Base-by-base conservation (phyloP, 805 yeast species). In the Candida ovalis region DNA sequence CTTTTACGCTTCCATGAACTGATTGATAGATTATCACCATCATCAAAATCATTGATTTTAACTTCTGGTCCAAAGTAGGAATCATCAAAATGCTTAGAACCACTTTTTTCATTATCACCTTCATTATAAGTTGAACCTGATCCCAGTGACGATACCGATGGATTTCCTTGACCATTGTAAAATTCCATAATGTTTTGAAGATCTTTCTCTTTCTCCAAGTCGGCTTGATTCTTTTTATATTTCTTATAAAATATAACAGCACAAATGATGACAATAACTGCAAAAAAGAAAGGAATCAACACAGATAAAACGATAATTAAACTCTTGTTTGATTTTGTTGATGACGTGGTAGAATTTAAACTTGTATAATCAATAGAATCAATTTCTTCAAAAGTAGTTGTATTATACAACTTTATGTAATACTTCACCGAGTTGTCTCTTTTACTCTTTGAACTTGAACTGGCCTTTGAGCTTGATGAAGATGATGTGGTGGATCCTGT, bases 1-100 rank as follows among this genome's bases (percentile, higher is more conserved):
- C 82, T 61, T 57, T 78, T 78, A 25, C 71, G 66, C 39, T 72
- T 71, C 82, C 82, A 78, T 21, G 80, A 75, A 49, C 73, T 74
- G 22, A 79, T 73, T 4, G 82, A 77, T 9, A 73, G 63, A 24
- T 67, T 75, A 44, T 76, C 83, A 28, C 60, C 66, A 46, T 67
- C 69, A 27, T 61, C 69, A 45, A 54, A 66, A 46, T 65, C 53
- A 40, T 66, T 66, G 22, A 64, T 55, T 46, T 56, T 47, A 21
- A 61, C 61, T 33, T 62, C 59, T 15, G 42, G 39, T n/a, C 60
- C 60, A 21, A 55, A 56, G 37, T 56, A 54, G 7, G 53, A 19
- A n/a, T 43, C 27, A 30, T 43, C 44, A 47, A 36, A 10, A 19
- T 44, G 41, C 28, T 32, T 7, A n/a, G 41, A 10, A 23, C 37